A percentile compares a stretch with the other conserved stretches of the same genome.
These are phyloP conservation scores for Inonotus obliquus DNA, from an alignment of 1,284 basidiomycete genomes.

Conservation along the genomic window DNA sequence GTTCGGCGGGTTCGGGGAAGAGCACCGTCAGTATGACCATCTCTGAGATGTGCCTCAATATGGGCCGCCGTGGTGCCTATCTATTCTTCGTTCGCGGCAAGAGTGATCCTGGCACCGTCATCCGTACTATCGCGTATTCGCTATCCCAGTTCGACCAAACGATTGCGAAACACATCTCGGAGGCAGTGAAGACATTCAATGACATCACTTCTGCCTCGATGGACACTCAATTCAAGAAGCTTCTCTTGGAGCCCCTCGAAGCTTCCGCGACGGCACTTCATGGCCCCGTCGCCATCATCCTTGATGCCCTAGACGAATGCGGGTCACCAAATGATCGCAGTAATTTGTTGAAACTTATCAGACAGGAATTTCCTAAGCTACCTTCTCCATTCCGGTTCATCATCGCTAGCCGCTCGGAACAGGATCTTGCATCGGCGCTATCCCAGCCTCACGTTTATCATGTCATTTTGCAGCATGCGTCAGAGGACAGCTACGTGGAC, in stretches of 20 bases:
- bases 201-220: neutral
- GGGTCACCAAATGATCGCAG: slow-evolving; percentile 22
- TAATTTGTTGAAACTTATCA: slow-evolving; percentile 28
- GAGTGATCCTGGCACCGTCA: slow-evolving; percentile 24
- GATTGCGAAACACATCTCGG: neutral
- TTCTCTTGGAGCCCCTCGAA: neutral
- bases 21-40: no score
- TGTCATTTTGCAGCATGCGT: no score
- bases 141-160: no score
- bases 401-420: neutral
- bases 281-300: slow-evolving; percentile 5
- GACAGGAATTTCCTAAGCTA: slow-evolving; percentile 20
- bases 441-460: no score
- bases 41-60: no score
- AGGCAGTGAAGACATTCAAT: neutral
- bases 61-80: no score
- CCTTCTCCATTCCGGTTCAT: slow-evolving; percentile 3
- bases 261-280: neutral
- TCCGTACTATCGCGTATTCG: no score
- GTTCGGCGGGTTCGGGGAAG: no score
- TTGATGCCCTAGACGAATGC: slow-evolving; percentile 12
- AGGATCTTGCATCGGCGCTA: neutral
- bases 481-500: no score
- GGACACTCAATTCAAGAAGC: slow-evolving; percentile 8
- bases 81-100: slow-evolving; percentile 28